Percentiles rank a stretch among this genome's conserved stretches.
These are phyloP conservation scores for Aureobasidium sp. DNA, from an alignment of 2,329 filamentous ascomycete genomes.

Conservation along the genomic window DNA sequence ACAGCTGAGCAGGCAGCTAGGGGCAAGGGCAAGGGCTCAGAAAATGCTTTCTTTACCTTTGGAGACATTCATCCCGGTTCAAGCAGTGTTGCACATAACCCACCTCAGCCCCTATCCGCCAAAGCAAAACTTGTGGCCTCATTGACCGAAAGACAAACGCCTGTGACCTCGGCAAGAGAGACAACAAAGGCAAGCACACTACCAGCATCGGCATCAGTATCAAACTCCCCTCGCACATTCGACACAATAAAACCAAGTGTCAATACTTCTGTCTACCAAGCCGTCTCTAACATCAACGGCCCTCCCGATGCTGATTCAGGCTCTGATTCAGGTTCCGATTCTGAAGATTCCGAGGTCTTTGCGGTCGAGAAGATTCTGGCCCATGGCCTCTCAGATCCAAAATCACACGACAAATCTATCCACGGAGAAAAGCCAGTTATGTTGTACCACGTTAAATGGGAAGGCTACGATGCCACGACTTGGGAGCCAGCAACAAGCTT, in stretches of 20 bases:
- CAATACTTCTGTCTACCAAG: not conserved
- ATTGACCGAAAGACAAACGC: not conserved
- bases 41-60: not conserved
- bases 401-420: conserved; percentile 21
- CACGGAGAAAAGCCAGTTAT: conserved; percentile 23
- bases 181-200: not conserved
- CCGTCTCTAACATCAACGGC: conserved; percentile 8
- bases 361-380: conserved; percentile 25
- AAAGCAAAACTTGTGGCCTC: not conserved
- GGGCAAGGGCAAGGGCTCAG: too few relatives aligned
- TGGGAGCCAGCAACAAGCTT: conserved; percentile 31
- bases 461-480: conserved; percentile 24
- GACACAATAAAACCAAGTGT: not conserved
- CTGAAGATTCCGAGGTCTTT: conserved; percentile 13
- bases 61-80: not conserved
- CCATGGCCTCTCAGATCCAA: conserved; percentile 26
- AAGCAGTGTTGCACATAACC: not conserved
- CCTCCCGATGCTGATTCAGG: not conserved
- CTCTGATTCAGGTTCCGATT: conserved; percentile 6
- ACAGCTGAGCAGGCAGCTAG: not conserved
- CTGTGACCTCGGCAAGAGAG: not conserved
- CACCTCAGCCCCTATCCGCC: not conserved
- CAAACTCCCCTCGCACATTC: not conserved
- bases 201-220: not conserved
- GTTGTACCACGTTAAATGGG: conserved; percentile 30